phyloP scores from a whole-genome alignment of 2,329 filamentous ascomycete genomes.

The Myriosclerotinia curreyana region DNA sequence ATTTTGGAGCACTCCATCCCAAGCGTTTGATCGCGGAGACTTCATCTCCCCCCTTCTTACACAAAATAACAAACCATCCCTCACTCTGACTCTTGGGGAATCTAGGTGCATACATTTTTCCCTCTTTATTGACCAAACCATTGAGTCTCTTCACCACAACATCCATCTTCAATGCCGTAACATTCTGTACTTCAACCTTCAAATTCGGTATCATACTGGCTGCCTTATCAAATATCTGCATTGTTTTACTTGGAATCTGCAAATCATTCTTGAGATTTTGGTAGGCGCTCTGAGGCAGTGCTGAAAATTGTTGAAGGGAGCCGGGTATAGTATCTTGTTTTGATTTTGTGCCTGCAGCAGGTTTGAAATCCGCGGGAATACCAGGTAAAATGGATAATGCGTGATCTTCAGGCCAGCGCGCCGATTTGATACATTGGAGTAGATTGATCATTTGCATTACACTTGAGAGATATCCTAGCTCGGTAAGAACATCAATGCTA shows the following conservation, averaged over 20 bases:
- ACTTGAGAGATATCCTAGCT: constrained; percentile 77
- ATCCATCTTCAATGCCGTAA: constrained; percentile 61
- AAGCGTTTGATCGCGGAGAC: constrained; percentile 83
- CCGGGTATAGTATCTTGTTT: constrained; percentile 37
- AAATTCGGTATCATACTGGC: constrained; percentile 67
- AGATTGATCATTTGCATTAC: constrained; percentile 79
- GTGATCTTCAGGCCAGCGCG: constrained; percentile 82
- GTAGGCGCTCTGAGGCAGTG: constrained; percentile 36
- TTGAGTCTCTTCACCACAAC: constrained; percentile 67
- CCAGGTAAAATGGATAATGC: constrained; percentile 77
- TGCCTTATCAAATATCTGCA: constrained; percentile 51
- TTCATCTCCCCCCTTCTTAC: constrained; percentile 65
- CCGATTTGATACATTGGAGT: constrained; percentile 88
- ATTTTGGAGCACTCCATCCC: constrained; percentile 56
- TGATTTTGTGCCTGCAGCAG: not conserved
- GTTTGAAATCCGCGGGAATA: constrained; percentile 46
- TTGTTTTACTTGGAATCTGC: constrained; percentile 51
- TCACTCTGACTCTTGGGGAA: constrained; percentile 96
- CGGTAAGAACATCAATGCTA: constrained; percentile 87
- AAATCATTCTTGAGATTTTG: constrained; percentile 50
- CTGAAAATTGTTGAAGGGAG: constrained; percentile 38
- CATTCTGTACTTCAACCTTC: constrained; percentile 55
- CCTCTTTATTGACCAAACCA: constrained; percentile 59
- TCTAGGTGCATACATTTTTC: constrained; percentile 77
- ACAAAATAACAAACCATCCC: constrained; percentile 83